Evolutionary conservation across 2,329 filamentous ascomycete genomes (phyloP), one percentile per base, ranked within the genome.

Genomic region (Triangularia verruculosa): DNA sequence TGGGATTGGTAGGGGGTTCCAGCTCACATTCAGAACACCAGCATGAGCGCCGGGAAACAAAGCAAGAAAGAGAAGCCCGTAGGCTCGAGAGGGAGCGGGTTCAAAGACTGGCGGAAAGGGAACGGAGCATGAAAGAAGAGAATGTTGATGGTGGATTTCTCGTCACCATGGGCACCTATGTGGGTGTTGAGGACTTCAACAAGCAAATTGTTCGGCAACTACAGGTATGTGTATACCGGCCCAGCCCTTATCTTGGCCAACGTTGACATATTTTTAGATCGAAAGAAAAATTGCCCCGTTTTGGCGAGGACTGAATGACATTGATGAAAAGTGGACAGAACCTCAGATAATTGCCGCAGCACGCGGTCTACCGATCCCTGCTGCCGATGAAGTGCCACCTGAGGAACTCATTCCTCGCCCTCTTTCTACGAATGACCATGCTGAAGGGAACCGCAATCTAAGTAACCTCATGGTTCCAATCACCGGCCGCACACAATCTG

Each of bases 91-190:
- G 88, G 72, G 94, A 98, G 75, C 87, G 92, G 54, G 80, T 84
- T 15, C 83, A 86, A 39, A 84, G 95, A 63, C 78, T 89, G 52
- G 92, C 92, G 75, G 95, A 99, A 75, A 86, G 95, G 56, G 93
- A 97, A 76, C 85, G 90, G 68, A 99, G 95, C 73, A 87, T 98
- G 79, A 88, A 83, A 67, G 93, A 97, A 71, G 95, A 99, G 74
- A 87, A 93, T 75, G 90, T 98, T 2, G 95, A 99, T 76, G 95
- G 95, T 20, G 95, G 95, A 22, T 99, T 89, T 78, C 79, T 99
- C 56, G 95, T 99, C 30, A 99, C 95, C 0, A 86, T 97, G 73
- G 95, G 95, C 34, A 91, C 93, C 57, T 99, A 99, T 74, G 94
- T 92, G 22, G 93, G 94, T 0, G 81, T 87, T 0, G 95, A 99